Conservation (phyloP, 805 yeast genomes). For the Lachancea lanzarotensis region DNA sequence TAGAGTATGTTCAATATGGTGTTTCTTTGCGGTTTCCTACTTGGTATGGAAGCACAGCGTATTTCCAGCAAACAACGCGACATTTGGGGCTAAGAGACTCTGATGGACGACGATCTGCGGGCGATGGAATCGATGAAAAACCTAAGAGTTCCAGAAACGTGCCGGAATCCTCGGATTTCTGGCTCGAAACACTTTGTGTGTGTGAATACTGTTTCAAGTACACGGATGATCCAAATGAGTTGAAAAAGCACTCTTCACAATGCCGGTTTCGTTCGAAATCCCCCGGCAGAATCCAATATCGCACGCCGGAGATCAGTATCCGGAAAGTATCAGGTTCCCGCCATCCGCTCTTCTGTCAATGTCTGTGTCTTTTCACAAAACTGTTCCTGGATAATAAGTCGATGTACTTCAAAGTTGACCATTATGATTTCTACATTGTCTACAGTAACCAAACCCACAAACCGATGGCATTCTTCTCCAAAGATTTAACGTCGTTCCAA, state of each 20-base stretch:
- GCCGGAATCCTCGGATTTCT: conserved; percentile 18
- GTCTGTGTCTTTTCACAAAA: conserved; percentile 77
- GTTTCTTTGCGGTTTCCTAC: conserved; percentile 54
- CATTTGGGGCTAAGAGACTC: conserved; percentile 40
- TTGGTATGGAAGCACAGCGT: conserved; percentile 85
- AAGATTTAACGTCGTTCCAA: conserved; percentile 71
- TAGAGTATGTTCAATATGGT: conserved; percentile 62
- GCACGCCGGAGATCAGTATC: conserved; percentile 50
- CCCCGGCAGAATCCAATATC: conserved; percentile 69
- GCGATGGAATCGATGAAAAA: background rate
- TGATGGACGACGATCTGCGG: conserved; percentile 10
- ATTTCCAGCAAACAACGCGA: conserved; percentile 48
- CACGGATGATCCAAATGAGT: conserved; percentile 40
- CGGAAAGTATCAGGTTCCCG: conserved; percentile 61
- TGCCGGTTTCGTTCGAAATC: conserved; percentile 40
- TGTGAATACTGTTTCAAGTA: conserved; percentile 86
- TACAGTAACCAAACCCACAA: conserved; percentile 44
- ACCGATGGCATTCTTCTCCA: conserved; percentile 91
- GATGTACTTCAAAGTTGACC: conserved; percentile 70
- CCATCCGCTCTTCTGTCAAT: conserved; percentile 68
- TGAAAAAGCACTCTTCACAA: conserved; percentile 43
- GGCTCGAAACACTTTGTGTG: conserved; percentile 60
- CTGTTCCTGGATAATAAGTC: conserved; percentile 86
- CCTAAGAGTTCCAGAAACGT: background rate
- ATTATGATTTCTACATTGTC: conserved; percentile 71